A percentile compares a stretch with the other conserved stretches of the same genome.
Conservation (phyloP, 1,284 basidiomycete species). For the Volvariella volvacea region DNA sequence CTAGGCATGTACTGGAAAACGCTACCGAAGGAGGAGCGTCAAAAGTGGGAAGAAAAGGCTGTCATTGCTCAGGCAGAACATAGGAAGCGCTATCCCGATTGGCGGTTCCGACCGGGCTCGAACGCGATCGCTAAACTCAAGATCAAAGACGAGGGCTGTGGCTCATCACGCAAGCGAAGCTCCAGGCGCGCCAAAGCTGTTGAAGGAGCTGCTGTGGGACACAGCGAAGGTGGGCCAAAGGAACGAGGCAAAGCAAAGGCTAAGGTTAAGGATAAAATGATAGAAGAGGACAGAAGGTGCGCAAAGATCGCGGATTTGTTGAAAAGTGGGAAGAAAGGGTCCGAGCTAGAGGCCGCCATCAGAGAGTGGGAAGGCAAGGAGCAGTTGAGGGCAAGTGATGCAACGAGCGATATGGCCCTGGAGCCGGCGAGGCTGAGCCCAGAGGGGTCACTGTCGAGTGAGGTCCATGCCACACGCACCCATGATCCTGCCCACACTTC, state of each 20-base stretch:
- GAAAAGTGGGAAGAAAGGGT: slow-evolving; percentile 62
- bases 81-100: slow-evolving; percentile 68
- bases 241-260: slow-evolving; percentile 21
- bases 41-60: slow-evolving; percentile 72
- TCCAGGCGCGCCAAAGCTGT: slow-evolving; percentile 11
- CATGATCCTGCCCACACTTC: too few relatives aligned
- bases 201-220: slow-evolving; percentile 22
- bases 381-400: slow-evolving; percentile 3
- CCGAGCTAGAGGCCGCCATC: slow-evolving; percentile 58
- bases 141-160: slow-evolving; percentile 21
- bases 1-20: slow-evolving; percentile 27
- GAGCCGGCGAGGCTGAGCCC: neutral
- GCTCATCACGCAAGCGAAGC: slow-evolving; percentile 27
- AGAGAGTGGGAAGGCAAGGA: slow-evolving; percentile 50
- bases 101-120: slow-evolving; percentile 63
- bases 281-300: slow-evolving; percentile 43
- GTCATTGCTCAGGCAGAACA: slow-evolving; percentile 72
- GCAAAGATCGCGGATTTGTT: slow-evolving; percentile 64
- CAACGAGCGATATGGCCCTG: neutral
- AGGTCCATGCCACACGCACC: too few relatives aligned
- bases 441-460: too few relatives aligned
- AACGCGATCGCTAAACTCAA: slow-evolving; percentile 44
- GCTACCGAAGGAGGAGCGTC: slow-evolving; percentile 41
- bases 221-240: slow-evolving; percentile 17
- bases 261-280: slow-evolving; percentile 16